Percentiles rank a stretch among this genome's conserved stretches.
These are phyloP conservation scores for Solanum hybrid DNA, from an alignment of 305 asterid genomes.

Conservation along the genomic window DNA sequence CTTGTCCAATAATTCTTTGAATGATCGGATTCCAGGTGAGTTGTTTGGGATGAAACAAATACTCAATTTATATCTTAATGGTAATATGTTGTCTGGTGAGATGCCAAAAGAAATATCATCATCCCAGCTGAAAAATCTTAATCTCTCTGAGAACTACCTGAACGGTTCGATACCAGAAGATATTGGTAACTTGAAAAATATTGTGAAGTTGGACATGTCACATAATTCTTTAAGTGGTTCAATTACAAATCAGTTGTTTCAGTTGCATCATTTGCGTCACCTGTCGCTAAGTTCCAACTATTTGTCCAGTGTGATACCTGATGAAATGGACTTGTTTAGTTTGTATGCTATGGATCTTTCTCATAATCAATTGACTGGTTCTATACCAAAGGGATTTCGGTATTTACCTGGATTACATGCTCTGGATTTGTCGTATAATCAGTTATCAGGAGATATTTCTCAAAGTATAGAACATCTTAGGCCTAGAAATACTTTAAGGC, in stretches of 20 bases:
- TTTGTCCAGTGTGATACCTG: slow-evolving; percentile 23
- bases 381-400: slow-evolving; percentile 47
- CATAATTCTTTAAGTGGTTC: slow-evolving; percentile 17
- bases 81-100: slow-evolving; percentile 16
- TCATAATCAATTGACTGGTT: slow-evolving; percentile 37
- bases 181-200: slow-evolving; percentile 13
- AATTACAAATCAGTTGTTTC: slow-evolving; percentile 11
- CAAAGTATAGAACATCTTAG: background rate
- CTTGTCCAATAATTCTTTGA: slow-evolving; percentile 16
- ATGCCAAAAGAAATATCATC: slow-evolving; percentile 7
- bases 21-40: slow-evolving; percentile 30
- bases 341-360: slow-evolving; percentile 19
- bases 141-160: slow-evolving; percentile 15
- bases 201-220: slow-evolving; percentile 13
- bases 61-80: background rate
- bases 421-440: slow-evolving; percentile 60
- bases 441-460: slow-evolving; percentile 20
- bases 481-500: slow-evolving; percentile 25
- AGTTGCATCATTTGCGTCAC: background rate
- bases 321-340: background rate
- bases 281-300: slow-evolving; percentile 16
- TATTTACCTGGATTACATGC: slow-evolving; percentile 27
- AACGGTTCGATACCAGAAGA: slow-evolving; percentile 23
- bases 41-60: slow-evolving; percentile 10
- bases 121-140: background rate